Base-by-base conservation (phyloP, 1,284 basidiomycete genomes). In the Gymnopus androsaceus region DNA sequence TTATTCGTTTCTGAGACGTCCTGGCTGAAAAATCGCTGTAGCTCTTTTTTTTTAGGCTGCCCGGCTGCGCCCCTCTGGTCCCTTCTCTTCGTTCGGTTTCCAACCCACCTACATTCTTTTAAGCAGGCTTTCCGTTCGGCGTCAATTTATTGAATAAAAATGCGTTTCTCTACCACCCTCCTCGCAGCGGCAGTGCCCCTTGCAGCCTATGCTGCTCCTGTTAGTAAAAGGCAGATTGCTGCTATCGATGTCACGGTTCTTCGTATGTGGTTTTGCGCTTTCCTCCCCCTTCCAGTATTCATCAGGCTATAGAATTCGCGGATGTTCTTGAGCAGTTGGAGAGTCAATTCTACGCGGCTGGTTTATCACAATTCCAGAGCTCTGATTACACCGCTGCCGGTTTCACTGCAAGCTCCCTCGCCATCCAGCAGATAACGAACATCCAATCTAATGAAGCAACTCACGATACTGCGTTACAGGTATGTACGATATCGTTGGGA, bases 251-350 rank as follows among this genome's bases (percentile, higher is more conserved):
- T 84, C 42, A 63, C 81, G 59, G 85, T 88, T 31, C 75, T 87
- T 63, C 75, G 87, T 88, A 68, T 64, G 85, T 82, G 4, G 21
- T 37, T 33, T 11, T 5, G 30, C 4, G 3, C 4, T 33, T 19
- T 19, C 15, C n/a, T 17, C 30, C 17, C 25, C 14, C 31, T 21
- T 25, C 14, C 12, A 14, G 17, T 21, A 34, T 9, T 30, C 33
- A 23, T 47, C 49, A 12, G 42, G 44, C 14, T 31, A 50, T 34
- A 90, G 88, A 86, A 67, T 92, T 92, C 63, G 88, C 88, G 34
- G 76, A 84, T 66, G 83, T 88, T 41, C 75, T 91, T 42, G 89
- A 92, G 70, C 80, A 85, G 59, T 75, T 92, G 25, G 90, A 92
- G 69, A 79, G 78, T 25, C 64, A 73, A 40, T 92, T 92, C 68